phyloP scores from a whole-genome alignment of 148 eudicot species.

The Vaccinium corymbosum region DNA sequence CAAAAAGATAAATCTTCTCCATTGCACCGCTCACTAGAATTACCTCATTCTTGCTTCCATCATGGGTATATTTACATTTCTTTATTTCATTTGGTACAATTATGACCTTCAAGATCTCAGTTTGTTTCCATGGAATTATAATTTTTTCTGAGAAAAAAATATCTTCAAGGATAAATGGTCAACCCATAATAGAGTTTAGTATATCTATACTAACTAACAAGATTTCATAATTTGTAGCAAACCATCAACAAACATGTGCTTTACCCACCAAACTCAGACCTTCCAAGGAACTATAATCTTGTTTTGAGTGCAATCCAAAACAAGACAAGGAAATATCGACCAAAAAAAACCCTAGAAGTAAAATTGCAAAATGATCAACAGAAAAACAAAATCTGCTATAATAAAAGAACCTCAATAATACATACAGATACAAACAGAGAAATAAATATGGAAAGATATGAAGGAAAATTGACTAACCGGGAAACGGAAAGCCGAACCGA shows the following conservation, averaged over 20 bases:
- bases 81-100: neutral
- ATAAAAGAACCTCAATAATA: neutral
- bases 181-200: neutral
- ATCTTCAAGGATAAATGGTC: neutral
- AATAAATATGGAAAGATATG: neutral
- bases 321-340: neutral
- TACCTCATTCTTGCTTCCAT: neutral
- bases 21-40: neutral
- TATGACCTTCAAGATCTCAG: neutral
- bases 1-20: neutral
- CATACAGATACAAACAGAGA: neutral
- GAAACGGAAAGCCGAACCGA: neutral
- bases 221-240: neutral
- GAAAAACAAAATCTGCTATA: neutral
- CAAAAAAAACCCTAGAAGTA: neutral
- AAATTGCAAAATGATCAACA: constrained; percentile 6
- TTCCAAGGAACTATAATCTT: neutral
- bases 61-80: neutral
- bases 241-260: neutral
- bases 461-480: constrained; percentile 7
- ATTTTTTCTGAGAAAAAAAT: neutral
- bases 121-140: neutral
- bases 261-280: neutral
- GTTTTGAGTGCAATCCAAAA: neutral
- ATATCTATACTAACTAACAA: neutral